A percentile compares a stretch with the other conserved stretches of the same genome.
Conservation (phyloP, 441 rosid genomes). For the Melastoma candidum region DNA sequence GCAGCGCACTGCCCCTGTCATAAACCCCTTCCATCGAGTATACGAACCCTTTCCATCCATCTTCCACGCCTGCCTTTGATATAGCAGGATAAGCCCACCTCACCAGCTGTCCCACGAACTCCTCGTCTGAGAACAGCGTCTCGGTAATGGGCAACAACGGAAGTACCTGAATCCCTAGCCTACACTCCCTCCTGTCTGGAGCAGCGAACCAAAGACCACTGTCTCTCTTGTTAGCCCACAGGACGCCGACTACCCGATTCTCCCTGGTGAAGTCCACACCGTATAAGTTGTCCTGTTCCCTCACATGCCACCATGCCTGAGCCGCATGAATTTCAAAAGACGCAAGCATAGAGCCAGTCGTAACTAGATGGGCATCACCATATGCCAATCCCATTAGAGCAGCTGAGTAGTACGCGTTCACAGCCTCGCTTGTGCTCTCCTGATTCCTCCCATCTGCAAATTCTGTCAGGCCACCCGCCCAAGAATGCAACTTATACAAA, state of each 20-base stretch:
- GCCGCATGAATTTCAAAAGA: slow-evolving; percentile 91
- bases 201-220: slow-evolving; percentile 91
- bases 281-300: slow-evolving; percentile 46
- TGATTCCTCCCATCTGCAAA: slow-evolving; percentile 83
- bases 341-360: slow-evolving; percentile 53
- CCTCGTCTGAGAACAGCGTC: slow-evolving; percentile 58
- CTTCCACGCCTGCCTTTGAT: slow-evolving; percentile 59
- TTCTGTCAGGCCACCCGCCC: slow-evolving; percentile 94
- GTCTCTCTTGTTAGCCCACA: slow-evolving; percentile 90
- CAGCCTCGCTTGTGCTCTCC: slow-evolving; percentile 91
- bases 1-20: slow-evolving; percentile 49
- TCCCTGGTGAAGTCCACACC: slow-evolving; percentile 57
- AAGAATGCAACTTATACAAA: slow-evolving; percentile 77
- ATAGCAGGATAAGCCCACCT: slow-evolving; percentile 76
- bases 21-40: slow-evolving; percentile 73
- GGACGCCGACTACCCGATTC: slow-evolving; percentile 81
- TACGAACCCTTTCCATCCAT: slow-evolving; percentile 92
- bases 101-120: slow-evolving; percentile 58
- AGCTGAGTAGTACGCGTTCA: slow-evolving; percentile 80
- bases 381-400: slow-evolving; percentile 88
- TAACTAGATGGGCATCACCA: slow-evolving; percentile 69
- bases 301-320: slow-evolving; percentile 87
- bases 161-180: slow-evolving; percentile 84
- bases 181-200: slow-evolving; percentile 66
- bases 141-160: slow-evolving; percentile 70